Evolutionary conservation across 139 green algal genomes (phyloP).

Genomic region (Picochlorum costavermella): DNA sequence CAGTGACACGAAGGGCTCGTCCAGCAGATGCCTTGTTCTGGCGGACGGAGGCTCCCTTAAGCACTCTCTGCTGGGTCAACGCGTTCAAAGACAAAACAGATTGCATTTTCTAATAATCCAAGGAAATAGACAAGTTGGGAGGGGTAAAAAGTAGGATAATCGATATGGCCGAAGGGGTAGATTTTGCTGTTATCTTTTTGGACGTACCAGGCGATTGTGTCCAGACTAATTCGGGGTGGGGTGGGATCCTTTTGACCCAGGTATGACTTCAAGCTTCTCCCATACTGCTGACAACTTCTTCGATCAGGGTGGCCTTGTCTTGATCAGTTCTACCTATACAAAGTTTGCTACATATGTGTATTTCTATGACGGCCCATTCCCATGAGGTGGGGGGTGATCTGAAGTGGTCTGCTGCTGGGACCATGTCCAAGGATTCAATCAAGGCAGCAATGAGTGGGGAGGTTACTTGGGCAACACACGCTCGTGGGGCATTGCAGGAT

Average conservation of each 20-base stretch:
- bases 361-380: slow-evolving; percentile 50
- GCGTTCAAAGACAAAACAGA: too few species aligned
- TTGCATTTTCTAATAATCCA: slow-evolving; percentile 1
- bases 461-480: slow-evolving; percentile 65
- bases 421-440: slow-evolving; percentile 36
- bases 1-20: slow-evolving; percentile 13
- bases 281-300: slow-evolving; percentile 8
- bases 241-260: too few species aligned
- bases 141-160: background rate
- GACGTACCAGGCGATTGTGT: too few species aligned
- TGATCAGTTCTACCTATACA: background rate
- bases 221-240: too few species aligned
- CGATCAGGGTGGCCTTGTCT: too few species aligned
- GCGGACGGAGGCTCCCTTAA: too few species aligned
- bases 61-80: too few species aligned
- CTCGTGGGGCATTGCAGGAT: slow-evolving; percentile 22
- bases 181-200: too few species aligned
- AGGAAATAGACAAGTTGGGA: slow-evolving; percentile 7
- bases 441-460: slow-evolving; percentile 43
- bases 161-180: too few species aligned
- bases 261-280: background rate
- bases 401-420: too few species aligned
- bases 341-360: slow-evolving; percentile 37
- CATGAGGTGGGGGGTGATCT: slow-evolving; percentile 36
- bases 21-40: slow-evolving; percentile 10